Evolutionary conservation across 2,329 filamentous ascomycete species (phyloP), one percentile per base, ranked within the genome.

Genomic region (Thielaviopsis musarum): DNA sequence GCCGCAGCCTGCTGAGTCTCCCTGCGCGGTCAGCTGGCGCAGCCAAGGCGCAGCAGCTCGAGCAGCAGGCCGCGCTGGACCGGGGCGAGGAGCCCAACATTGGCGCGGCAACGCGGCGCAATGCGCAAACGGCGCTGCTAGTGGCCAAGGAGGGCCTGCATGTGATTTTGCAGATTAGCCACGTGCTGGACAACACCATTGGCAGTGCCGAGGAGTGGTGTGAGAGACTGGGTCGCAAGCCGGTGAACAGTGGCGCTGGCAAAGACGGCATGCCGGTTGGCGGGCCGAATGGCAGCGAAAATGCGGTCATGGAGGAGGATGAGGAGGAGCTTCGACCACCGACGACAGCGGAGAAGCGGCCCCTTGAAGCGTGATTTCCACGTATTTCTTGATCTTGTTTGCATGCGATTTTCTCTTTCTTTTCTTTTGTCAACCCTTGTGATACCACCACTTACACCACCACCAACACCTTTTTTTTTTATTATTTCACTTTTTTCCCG

Each of bases 151-250:
- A 97, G 69, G 89, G 91, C 0, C 75, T 97, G 15, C 90, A 96
- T 65, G 95, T 97, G 85, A 90, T 97, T 78, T 80, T 83, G 0
- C 90, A 96, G 69, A 89, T 98, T 56, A 93, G 84, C 49, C 83
- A 84, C 5, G 88, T 96, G 1, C 79, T 97, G 9, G 88, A 94
- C 65, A 87, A 89, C 58, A 97, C 93, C 0, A 86, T 97, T 58
- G 80, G 87, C 59, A 93, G 87, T 66, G 93, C 93, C 0, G 91
- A 97, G 70, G 82, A 85, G 65, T 97, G 93, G 93, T 88, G 91
- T 64, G 86, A 91, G 61, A 77, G 84, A 21, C 75, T 95, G 61
- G 88, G 87, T 34, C 72, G 69, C 65, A 69, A 65, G 63, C 54
- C 56, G 2, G 41, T 17, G n/a, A 26, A 21, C 64, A 9, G 5